A percentile compares a stretch with the other conserved stretches of the same genome.
These are phyloP conservation scores for Stephanodiscus minutulus DNA, from an alignment of 108 stramenopile species.

Conservation along the genomic window DNA sequence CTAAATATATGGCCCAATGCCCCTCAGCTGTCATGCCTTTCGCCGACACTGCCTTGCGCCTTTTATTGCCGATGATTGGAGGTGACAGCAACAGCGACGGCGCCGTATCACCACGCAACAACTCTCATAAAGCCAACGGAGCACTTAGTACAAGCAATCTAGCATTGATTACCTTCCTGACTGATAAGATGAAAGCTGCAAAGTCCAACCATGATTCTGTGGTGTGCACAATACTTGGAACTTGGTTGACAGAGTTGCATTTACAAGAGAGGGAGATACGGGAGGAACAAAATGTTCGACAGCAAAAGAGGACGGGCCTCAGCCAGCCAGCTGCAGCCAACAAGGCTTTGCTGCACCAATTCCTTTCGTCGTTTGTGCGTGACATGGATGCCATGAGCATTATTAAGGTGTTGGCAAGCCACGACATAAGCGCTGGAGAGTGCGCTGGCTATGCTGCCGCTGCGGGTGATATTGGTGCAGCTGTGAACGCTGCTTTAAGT, in stretches of 20 bases:
- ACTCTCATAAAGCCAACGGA: constrained; percentile 63
- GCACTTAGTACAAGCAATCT: constrained; percentile 65
- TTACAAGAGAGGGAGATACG: constrained; percentile 60
- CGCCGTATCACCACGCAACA: constrained; percentile 13
- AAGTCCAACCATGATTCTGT: constrained; percentile 71
- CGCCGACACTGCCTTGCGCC: constrained; percentile 75
- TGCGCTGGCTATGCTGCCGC: constrained; percentile 74
- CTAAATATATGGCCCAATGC: constrained; percentile 82
- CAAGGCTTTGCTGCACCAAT: constrained; percentile 58
- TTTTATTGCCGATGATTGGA: constrained; percentile 74
- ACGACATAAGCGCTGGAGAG: constrained; percentile 80
- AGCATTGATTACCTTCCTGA: constrained; percentile 77
- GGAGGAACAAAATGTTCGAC: neutral
- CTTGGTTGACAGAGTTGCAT: constrained; percentile 85
- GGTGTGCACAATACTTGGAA: constrained; percentile 83
- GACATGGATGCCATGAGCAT: constrained; percentile 84
- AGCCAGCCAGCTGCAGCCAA: constrained; percentile 32
- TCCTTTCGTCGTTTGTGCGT: constrained; percentile 71
- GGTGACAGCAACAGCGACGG: constrained; percentile 46
- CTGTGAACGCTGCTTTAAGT: constrained; percentile 72
- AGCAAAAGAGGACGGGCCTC: neutral
- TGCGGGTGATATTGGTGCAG: constrained; percentile 75
- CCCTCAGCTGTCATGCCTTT: constrained; percentile 77
- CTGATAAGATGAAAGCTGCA: constrained; percentile 76
- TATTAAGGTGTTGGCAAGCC: constrained; percentile 71